Conservation (phyloP, 805 yeast genomes). For the Suhomyces prunicola region DNA sequence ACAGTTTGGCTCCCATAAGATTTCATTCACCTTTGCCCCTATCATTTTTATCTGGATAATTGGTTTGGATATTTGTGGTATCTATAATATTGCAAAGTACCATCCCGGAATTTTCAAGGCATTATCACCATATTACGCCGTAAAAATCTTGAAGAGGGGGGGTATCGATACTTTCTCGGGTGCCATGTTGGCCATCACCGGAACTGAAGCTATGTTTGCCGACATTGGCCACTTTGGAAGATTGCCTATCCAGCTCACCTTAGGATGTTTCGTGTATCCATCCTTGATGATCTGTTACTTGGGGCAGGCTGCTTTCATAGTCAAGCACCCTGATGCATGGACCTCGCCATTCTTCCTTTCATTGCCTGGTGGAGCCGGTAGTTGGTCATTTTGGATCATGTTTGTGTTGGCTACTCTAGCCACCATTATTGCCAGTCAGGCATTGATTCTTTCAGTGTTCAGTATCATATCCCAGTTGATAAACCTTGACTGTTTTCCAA, state of each 20-base stretch:
- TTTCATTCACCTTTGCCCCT: constrained; percentile 54
- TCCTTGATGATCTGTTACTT: constrained; percentile 50
- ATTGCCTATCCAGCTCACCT: constrained; percentile 47
- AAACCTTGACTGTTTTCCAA: constrained; percentile 53
- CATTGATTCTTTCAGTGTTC: constrained; percentile 54
- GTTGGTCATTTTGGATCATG: constrained; percentile 47
- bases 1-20: constrained; percentile 46
- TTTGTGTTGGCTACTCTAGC: constrained; percentile 53
- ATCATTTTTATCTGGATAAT: constrained; percentile 51
- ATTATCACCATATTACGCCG: constrained; percentile 51
- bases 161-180: constrained; percentile 46
- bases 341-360: constrained; percentile 47
- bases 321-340: constrained; percentile 35
- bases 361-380: constrained; percentile 47
- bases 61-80: constrained; percentile 44
- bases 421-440: constrained; percentile 60
- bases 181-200: constrained; percentile 55
- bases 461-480: constrained; percentile 52
- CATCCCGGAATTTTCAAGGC: constrained; percentile 46
- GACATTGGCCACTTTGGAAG: constrained; percentile 58
- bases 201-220: constrained; percentile 64
- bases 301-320: constrained; percentile 55
- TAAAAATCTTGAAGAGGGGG: constrained; percentile 37
- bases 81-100: constrained; percentile 39
- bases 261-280: constrained; percentile 48